Base-by-base conservation (phyloP, 2,329 filamentous ascomycete species). In the Colletotrichum salicis region DNA sequence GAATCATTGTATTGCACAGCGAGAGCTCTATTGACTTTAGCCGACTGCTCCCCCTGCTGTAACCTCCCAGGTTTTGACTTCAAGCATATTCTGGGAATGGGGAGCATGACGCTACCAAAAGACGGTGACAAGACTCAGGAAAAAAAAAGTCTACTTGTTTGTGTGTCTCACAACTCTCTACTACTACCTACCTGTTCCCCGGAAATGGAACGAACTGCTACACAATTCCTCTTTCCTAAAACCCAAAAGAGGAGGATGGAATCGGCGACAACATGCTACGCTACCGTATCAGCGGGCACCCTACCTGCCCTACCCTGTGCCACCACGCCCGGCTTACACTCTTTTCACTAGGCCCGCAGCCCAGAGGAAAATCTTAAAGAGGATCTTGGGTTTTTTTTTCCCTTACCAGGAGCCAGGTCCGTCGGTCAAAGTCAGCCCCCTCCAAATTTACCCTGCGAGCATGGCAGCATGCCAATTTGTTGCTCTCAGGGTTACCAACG, bases 401-500 rank as follows among this genome's bases (percentile, higher is more conserved):
- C 13, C 27, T 31, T 22, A 22, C 24, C 35, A 70, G 62, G 67
- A 58, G 55, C 55, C 64, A 66, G 64, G 55, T 66, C 58, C 45
- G 57, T 45, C 45, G 24, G 48, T n/a, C 51, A 24, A 55, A 55
- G n/a, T 27, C 41, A 22, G 41, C 7, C 41, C 41, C 41, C 41
- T 19, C 41, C 41, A 19, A 48, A n/a, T n/a, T 48, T n/a, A 15
- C 6, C 41, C 41, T 48, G 41, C 19, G 41, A 48, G 41, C 41
- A n/a, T 48, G 41, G 15, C 41, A 48, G 41, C 41, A n/a, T 48
- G 41, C 41, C 41, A 48, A 48, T 48, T 48, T n/a, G 15, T n/a
- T 48, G 41, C 41, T 48, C 7, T 48, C 41, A 10, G 41, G 41
- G 41, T 48, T 5, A 48, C 41, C 41, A n/a, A 48, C 41, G 41